These are phyloP conservation scores for Vigna nakashimae DNA, from an alignment of 306 rosid species.

Conservation along the genomic window DNA sequence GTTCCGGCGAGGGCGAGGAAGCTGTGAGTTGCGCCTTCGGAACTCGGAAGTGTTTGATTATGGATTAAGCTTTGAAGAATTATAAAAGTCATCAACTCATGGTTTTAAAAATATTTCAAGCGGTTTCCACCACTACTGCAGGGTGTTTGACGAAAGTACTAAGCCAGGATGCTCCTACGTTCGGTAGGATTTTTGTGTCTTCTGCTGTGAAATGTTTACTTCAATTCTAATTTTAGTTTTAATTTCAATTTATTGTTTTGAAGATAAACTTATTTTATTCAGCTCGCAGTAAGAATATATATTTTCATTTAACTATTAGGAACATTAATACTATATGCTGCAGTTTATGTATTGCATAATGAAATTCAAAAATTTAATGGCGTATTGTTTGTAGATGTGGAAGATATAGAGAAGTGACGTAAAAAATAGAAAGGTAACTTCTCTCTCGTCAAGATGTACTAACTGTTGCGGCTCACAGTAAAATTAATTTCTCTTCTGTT, in stretches of 20 bases:
- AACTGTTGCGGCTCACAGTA: no score
- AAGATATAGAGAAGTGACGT: no score
- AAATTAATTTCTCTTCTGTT: no score
- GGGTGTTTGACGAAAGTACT: background rate
- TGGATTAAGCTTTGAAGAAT: background rate
- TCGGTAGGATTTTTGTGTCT: background rate
- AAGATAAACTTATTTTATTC: background rate
- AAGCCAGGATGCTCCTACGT: background rate
- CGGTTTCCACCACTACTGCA: background rate
- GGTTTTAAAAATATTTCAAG: background rate
- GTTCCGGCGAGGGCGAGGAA: background rate
- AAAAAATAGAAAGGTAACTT: no score
- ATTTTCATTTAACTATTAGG: background rate
- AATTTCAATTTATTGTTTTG: background rate
- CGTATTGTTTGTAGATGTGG: no score
- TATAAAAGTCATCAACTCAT: background rate
- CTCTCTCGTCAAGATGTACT: no score
- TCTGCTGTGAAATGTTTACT: background rate
- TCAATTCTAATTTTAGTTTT: background rate
- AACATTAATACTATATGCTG: no score
- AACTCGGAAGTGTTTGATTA: no score
- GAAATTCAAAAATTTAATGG: no score
- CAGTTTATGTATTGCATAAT: no score
- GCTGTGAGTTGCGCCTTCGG: background rate
- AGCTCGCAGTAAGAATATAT: background rate